phyloP scores from a whole-genome alignment of 129 eudicot species.

The Rutidosis leptorrhynchoides region DNA sequence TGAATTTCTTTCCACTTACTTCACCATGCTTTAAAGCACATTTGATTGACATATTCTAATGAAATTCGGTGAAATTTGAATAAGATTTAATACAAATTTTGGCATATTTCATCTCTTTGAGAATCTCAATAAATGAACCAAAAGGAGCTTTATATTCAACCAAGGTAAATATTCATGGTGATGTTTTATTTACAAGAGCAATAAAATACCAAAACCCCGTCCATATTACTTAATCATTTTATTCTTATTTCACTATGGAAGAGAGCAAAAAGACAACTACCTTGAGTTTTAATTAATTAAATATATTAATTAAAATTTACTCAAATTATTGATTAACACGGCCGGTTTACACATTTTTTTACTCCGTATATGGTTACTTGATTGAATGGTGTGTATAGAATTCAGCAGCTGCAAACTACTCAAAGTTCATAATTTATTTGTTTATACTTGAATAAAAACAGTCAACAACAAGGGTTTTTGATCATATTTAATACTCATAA shows the following conservation, averaged over 20 bases:
- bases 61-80: too few relatives aligned
- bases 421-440: neutral
- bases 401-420: conserved; percentile 17
- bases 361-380: neutral
- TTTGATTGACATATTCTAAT: too few relatives aligned
- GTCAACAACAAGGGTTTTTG: conserved; percentile 21
- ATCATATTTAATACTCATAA: neutral
- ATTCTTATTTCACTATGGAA: neutral
- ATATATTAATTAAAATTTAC: neutral
- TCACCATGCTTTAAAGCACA: too few relatives aligned
- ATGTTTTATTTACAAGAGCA: conserved; percentile 60
- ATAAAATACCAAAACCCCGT: neutral
- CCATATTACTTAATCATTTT: neutral
- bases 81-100: too few relatives aligned
- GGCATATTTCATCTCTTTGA: too few relatives aligned
- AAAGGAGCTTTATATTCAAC: too few relatives aligned
- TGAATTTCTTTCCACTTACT: too few relatives aligned
- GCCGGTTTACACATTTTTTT: conserved; percentile 7
- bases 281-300: conserved; percentile 1
- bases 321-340: neutral
- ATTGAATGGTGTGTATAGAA: conserved; percentile 1
- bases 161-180: too few relatives aligned
- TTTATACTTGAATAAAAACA: neutral
- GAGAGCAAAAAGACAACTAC: conserved; percentile 12
- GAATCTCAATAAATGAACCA: too few relatives aligned